These are phyloP conservation scores for Zygotorulaspora danielsina DNA, from an alignment of 805 yeast genomes.

Conservation along the genomic window DNA sequence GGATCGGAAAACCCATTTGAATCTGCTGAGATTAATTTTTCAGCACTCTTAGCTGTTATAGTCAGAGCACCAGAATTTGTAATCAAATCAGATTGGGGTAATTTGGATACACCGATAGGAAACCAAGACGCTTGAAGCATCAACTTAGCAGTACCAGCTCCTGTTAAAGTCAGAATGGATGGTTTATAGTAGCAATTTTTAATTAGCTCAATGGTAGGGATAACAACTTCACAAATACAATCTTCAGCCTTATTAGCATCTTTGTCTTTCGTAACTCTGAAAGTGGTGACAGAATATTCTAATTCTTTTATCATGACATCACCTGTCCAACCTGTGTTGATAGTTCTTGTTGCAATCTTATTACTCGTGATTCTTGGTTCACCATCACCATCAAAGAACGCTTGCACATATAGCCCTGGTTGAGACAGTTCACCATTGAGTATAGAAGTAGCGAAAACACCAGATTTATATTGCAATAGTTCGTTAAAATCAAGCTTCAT, in stretches of 20 bases:
- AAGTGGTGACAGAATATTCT: conserved; percentile 61
- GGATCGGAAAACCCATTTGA: conserved; percentile 93
- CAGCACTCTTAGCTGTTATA: conserved; percentile 60
- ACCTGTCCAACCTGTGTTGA: conserved; percentile 50
- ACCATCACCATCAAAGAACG: conserved; percentile 71
- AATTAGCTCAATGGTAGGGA: conserved; percentile 65
- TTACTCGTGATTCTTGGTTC: conserved; percentile 59
- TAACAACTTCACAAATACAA: conserved; percentile 53
- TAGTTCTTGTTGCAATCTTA: conserved; percentile 37
- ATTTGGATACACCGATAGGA: conserved; percentile 56
- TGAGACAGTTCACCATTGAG: conserved; percentile 53
- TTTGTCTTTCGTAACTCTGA: conserved; percentile 57
- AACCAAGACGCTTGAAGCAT: conserved; percentile 68
- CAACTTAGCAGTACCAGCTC: conserved; percentile 50
- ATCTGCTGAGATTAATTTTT: conserved; percentile 77
- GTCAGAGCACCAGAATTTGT: conserved; percentile 69
- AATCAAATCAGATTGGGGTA: conserved; percentile 73
- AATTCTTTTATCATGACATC: conserved; percentile 76
- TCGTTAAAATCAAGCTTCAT: conserved; percentile 55
- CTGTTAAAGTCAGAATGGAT: conserved; percentile 50
- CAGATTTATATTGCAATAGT: conserved; percentile 57
- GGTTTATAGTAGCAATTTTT: conserved; percentile 63
- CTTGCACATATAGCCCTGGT: conserved; percentile 63
- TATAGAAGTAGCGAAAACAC: conserved; percentile 69
- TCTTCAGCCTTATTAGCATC: conserved; percentile 53